Evolutionary conservation across 2,329 filamentous ascomycete species (phyloP), one percentile per base, ranked within the genome.

Genomic region (Ceratocystis diversiconidia): DNA sequence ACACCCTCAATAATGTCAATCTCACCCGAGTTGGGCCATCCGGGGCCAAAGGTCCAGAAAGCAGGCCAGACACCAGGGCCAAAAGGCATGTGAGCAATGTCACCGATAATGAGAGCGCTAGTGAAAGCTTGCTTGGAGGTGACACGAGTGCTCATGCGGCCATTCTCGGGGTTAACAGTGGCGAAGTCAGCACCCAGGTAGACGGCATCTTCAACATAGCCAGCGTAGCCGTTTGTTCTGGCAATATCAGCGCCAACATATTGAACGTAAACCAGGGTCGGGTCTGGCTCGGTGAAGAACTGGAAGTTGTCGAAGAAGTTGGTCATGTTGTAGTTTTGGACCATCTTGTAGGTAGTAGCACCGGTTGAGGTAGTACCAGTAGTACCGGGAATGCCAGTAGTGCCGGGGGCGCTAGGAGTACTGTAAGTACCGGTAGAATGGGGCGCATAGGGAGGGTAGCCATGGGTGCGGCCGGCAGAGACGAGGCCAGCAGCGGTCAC

Each of bases 1-100:
- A 90, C 86, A 48, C 87, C 88, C 76, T 92, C 89, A 70, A 92
- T 83, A 71, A 92, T 87, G 73, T 92, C 89, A 70, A 92, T 88
- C 75, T 92, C 89, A 59, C 88, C 88, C 6, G 78, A 77, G 52
- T 73, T 73, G 1, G 89, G 89, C 89, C 89, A 92, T 71, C 80
- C 75, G n/a, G 80, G 77, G 15, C 87, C 88, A 43, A 89, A 79
- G 63, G 77, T 79, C 82, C 82, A 88, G 73, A 87, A 87, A 12
- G 88, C 88, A 1, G 88, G 88, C 89, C 89, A 92, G 15, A 84
- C 81, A 44, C 88, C 89, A 68, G 79, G 76, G 55, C 82, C 83
- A 22, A 80, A 80, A n/a, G 89, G 89, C 84, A 91, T 90, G 73
- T 92, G 88, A 8, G 78, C 79, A 66, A 91, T 82, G 72, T 92